Conservation (phyloP, 2,329 filamentous ascomycete genomes). For the Thelonectria blattea region DNA sequence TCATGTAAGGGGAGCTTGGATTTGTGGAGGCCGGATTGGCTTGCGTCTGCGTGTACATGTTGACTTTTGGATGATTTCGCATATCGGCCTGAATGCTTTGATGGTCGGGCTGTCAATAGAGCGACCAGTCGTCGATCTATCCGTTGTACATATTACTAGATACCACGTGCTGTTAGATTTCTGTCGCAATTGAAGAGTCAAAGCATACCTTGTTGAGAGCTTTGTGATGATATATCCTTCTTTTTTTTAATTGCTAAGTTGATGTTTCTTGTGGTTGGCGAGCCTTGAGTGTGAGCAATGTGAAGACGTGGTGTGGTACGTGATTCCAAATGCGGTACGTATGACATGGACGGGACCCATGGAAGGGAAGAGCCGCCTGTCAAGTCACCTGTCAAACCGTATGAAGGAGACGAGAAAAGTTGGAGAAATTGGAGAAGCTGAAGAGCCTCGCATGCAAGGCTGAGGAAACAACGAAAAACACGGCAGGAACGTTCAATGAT, state of each 20-base stretch:
- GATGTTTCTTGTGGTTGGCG: background rate
- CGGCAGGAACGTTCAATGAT: background rate
- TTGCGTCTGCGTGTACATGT: background rate
- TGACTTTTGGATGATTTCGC: background rate
- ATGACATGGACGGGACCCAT: background rate
- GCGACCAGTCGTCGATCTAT: background rate
- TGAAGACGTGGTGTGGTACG: background rate
- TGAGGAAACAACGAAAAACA: background rate
- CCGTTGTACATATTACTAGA: background rate
- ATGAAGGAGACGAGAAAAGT: background rate
- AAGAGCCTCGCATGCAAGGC: background rate
- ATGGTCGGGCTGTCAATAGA: background rate
- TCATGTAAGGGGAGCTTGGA: slow-evolving; percentile 42
- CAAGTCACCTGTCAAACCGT: background rate
- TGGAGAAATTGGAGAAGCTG: slow-evolving; percentile 4
- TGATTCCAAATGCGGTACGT: slow-evolving; percentile 1
- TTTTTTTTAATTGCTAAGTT: background rate
- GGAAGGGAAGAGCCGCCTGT: too few species aligned
- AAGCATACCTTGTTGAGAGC: background rate
- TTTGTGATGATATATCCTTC: background rate
- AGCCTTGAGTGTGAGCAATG: background rate
- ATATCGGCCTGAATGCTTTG: background rate
- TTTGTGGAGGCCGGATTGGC: background rate
- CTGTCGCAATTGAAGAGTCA: background rate
- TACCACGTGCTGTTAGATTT: slow-evolving; percentile 5